These are phyloP conservation scores for Incumbomyces delicatus DNA, from an alignment of 2,329 filamentous ascomycete species.

Conservation along the genomic window DNA sequence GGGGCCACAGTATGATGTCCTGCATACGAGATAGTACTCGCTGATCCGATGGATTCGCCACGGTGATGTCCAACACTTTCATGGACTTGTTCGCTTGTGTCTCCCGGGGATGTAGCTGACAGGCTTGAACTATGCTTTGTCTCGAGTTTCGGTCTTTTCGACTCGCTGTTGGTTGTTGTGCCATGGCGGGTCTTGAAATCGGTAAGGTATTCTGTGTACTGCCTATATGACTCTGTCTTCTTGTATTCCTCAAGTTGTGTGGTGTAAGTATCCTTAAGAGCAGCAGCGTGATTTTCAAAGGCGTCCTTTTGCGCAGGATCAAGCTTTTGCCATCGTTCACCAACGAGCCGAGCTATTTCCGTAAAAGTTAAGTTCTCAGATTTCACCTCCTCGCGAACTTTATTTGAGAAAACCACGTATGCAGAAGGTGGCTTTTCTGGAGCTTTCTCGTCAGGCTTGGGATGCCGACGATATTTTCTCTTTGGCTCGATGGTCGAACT, in stretches of 20 bases:
- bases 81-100: neutral
- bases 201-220: conserved; percentile 61
- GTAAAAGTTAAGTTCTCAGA: conserved; percentile 69
- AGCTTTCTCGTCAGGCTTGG: conserved; percentile 64
- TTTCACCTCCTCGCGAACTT: conserved; percentile 62
- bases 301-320: conserved; percentile 57
- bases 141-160: conserved; percentile 36
- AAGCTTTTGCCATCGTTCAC: conserved; percentile 71
- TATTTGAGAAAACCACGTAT: conserved; percentile 79
- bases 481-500: conserved; percentile 14
- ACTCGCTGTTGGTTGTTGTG: conserved; percentile 24
- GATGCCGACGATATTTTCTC: conserved; percentile 23
- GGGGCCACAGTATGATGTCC: neutral
- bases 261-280: conserved; percentile 68
- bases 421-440: conserved; percentile 72
- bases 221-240: conserved; percentile 59
- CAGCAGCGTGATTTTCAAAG: conserved; percentile 61
- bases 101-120: conserved; percentile 6
- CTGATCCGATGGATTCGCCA: conserved; percentile 16
- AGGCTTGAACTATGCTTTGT: conserved; percentile 24
- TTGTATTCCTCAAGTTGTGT: conserved; percentile 66
- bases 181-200: conserved; percentile 68
- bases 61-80: conserved; percentile 12
- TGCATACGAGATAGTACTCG: conserved; percentile 12
- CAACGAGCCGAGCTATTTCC: conserved; percentile 72